Evolutionary conservation across 176 grass and related monocot species (phyloP), one percentile per base, ranked within the genome.

Genomic region (Eremochloa ophiuroides): DNA sequence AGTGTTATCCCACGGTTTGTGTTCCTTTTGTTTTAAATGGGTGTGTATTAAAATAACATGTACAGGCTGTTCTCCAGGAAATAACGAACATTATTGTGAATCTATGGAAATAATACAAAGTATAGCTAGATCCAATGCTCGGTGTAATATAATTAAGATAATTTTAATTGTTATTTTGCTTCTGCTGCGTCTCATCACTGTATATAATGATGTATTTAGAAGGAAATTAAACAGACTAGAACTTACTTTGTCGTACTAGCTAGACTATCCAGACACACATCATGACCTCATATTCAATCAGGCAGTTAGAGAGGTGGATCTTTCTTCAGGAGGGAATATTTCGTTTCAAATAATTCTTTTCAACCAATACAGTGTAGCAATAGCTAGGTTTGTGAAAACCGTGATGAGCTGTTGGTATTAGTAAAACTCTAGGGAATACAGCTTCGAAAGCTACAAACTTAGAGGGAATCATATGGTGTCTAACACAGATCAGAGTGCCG

Each of bases 311-410:
- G 14, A 39, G 28, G 62, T 30, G 33, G 28, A 86, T 68, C 84
- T 61, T 46, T 81, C 77, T 68, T 60, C 84, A 86, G 61, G 84
- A 30, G 77, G 77, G 77, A 29, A 48, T 86, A 68, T 81, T 75
- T 81, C 10, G 25, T 7, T 71, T 46, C 46, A 29, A 81, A 5
- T 13, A 60, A 4, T 75, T 68, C 61, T 75, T 80, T 79, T 46
- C 17, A 73, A 30, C 69, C 27, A 51, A 12, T 41, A 27, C 35
- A 67, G 26, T 14, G 22, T 58, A 69, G 23, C 2, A 79, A 9
- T 85, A 62, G 33, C 25, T 59, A 74, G 70, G 69, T 28, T 42
- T 43, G 43, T 3, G 25, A 35, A 43, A 74, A 25, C 37, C 27
- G 31, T 62, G 2, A 59, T 44, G 12, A 17, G 6, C 10, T 60